phyloP scores from a whole-genome alignment of 192 early-diverging fungal species.

The Coemansia sp. region DNA sequence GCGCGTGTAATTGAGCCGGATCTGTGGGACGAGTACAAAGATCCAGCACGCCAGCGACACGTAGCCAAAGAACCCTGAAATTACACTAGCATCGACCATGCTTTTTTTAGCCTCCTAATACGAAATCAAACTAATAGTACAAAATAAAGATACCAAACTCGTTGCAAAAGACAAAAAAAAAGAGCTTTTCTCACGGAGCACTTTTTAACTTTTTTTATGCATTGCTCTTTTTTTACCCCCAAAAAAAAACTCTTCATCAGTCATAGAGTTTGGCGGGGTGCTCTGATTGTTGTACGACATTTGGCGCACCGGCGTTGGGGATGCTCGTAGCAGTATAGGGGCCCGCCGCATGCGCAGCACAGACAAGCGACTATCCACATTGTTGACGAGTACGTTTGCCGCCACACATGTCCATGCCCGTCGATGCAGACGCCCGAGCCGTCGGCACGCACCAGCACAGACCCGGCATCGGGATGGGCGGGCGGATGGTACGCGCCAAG shows the following conservation, averaged over 20 bases:
- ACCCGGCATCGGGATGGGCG: constrained; percentile 1
- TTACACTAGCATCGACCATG: constrained; percentile 7
- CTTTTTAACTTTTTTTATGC: too few species aligned
- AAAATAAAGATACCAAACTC: too few species aligned
- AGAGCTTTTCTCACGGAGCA: not conserved
- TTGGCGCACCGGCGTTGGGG: constrained; percentile 24
- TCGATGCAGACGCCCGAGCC: constrained; percentile 30
- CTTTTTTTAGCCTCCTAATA: too few species aligned
- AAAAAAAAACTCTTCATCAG: not conserved
- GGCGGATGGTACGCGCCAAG: not conserved
- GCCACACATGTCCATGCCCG: constrained; percentile 25
- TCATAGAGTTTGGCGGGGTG: not conserved
- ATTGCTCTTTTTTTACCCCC: not conserved
- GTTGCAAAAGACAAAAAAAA: not conserved
- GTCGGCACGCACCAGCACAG: constrained; percentile 39
- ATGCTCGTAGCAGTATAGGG: constrained; percentile 26
- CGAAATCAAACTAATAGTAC: too few species aligned
- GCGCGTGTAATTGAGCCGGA: constrained; percentile 71
- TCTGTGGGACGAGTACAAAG: constrained; percentile 74
- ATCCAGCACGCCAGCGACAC: constrained; percentile 76
- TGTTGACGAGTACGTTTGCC: constrained; percentile 13
- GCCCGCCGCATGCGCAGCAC: constrained; percentile 30
- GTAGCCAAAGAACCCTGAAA: constrained; percentile 54
- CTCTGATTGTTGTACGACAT: constrained; percentile 20
- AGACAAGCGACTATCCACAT: constrained; percentile 16